Evolutionary conservation across 345 rosid genomes (phyloP).

Genomic region (Sisymbrium altissimum): DNA sequence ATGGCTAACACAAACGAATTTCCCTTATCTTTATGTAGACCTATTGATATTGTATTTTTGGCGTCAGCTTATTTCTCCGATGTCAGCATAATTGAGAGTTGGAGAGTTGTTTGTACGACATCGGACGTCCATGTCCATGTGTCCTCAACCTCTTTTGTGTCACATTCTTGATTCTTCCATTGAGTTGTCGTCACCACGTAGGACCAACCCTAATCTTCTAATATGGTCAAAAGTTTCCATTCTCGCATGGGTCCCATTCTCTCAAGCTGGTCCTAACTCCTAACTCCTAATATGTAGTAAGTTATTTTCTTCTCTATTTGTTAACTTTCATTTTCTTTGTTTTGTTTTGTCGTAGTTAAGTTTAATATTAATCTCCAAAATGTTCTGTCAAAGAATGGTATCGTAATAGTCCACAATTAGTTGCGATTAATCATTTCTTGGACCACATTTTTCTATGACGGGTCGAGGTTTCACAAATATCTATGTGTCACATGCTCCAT

Average conservation of each 20-base stretch:
- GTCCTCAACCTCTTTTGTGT: neutral
- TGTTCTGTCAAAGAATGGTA: neutral
- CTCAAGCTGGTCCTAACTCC: neutral
- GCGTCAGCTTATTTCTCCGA: no score
- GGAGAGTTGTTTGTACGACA: slow-evolving; percentile 2
- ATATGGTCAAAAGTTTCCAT: neutral
- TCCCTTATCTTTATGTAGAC: neutral
- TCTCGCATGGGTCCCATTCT: neutral
- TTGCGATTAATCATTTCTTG: slow-evolving; percentile 4
- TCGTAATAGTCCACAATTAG: neutral
- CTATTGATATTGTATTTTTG: no score
- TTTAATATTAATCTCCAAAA: neutral
- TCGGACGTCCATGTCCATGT: slow-evolving; percentile 20
- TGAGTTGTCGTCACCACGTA: slow-evolving; percentile 6
- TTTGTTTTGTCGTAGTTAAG: neutral
- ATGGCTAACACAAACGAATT: neutral
- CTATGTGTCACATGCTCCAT: slow-evolving; percentile 8
- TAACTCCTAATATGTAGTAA: no score
- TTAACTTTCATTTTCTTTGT: neutral
- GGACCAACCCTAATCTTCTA: slow-evolving; percentile 3
- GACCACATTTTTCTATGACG: neutral
- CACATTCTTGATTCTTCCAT: neutral
- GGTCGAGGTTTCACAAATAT: neutral
- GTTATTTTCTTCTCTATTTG: neutral
- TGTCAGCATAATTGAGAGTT: neutral